Conservation (phyloP, 192 early-diverging fungal genomes). For the Jimgerdemannia flammicorona region DNA sequence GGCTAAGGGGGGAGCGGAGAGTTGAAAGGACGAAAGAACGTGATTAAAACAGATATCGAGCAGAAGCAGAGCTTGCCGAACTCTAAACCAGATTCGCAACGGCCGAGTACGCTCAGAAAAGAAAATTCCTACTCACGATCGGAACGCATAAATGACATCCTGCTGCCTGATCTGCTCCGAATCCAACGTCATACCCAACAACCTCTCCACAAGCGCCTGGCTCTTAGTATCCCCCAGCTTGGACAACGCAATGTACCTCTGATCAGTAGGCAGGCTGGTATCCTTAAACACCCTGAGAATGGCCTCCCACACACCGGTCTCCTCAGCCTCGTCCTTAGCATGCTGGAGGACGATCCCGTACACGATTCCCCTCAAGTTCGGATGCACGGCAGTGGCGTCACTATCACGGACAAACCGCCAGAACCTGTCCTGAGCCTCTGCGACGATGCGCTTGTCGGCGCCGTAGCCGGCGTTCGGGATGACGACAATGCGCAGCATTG, state of each 20-base stretch:
- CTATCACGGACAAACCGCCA: constrained; percentile 52
- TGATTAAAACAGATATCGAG: neutral
- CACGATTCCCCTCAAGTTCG: constrained; percentile 68
- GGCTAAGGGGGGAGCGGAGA: constrained; percentile 34
- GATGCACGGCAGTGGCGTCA: constrained; percentile 67
- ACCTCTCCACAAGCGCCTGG: constrained; percentile 50
- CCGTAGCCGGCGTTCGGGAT: constrained; percentile 68
- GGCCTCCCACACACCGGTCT: constrained; percentile 42
- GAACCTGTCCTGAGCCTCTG: constrained; percentile 72
- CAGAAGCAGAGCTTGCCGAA: neutral
- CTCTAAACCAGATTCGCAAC: too few relatives aligned
- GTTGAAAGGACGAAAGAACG: neutral
- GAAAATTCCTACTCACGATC: constrained; percentile 23
- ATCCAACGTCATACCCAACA: constrained; percentile 58
- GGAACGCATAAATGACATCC: constrained; percentile 57
- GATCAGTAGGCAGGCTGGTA: constrained; percentile 56
- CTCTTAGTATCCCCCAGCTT: constrained; percentile 55
- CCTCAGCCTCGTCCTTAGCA: constrained; percentile 55
- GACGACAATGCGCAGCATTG: constrained; percentile 71
- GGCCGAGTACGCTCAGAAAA: neutral
- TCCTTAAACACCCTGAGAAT: constrained; percentile 61
- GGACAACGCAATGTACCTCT: constrained; percentile 61
- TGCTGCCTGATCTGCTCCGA: constrained; percentile 65
- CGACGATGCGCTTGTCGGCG: constrained; percentile 58
- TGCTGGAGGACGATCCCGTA: constrained; percentile 66